Evolutionary conservation across 352 stramenopile species (phyloP), one percentile per base, ranked within the genome.

Genomic region (Pythium scleroteichum): DNA sequence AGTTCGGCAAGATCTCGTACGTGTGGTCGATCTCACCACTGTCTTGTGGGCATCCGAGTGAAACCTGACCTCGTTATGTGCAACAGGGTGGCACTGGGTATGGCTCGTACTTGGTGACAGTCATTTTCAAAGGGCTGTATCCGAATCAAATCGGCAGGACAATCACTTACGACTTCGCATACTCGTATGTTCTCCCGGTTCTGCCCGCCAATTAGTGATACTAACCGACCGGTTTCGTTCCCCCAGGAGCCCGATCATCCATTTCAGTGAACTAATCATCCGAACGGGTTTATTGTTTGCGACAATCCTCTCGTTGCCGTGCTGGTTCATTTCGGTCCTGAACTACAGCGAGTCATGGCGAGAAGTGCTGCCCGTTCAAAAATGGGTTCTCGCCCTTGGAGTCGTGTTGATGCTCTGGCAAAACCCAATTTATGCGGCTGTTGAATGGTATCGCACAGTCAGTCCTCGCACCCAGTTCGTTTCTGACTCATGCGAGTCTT

Each of bases 381-480:
- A 85, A 41, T 90, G 79, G 78, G 62, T 93, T 20, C 52, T 93
- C 9, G 79, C 72, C 1, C 56, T 95, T 23, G 81, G 84, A 14
- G 54, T 88, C 40, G 82, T 90, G 47, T 68, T 95, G 6, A 55
- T 92, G n/a, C 58, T 92, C 9, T 95, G 81, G 80, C 85, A 95
- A 51, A 95, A 95, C 26, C 85, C 85, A 10, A 77, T 92, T 17
- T 89, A 88, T 42, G 75, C 78, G 8, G 62, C 82, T 44, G 78
- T 84, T 3, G 72, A 91, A 35, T 70, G 88, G 55, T 85, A 75
- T 38, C 66, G 69, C 19, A 79, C 58, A 4, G 71, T 87, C 42
- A 86, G 70, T 54, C 53, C 82, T 39, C 74, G 80, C n/a, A 88
- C 75, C 20, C 71, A 78, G 2, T 92, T 91, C 35, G 75, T 87